Evolutionary conservation across 257 asterid species (phyloP).

Genomic region (Rauvolfia tetraphylla): DNA sequence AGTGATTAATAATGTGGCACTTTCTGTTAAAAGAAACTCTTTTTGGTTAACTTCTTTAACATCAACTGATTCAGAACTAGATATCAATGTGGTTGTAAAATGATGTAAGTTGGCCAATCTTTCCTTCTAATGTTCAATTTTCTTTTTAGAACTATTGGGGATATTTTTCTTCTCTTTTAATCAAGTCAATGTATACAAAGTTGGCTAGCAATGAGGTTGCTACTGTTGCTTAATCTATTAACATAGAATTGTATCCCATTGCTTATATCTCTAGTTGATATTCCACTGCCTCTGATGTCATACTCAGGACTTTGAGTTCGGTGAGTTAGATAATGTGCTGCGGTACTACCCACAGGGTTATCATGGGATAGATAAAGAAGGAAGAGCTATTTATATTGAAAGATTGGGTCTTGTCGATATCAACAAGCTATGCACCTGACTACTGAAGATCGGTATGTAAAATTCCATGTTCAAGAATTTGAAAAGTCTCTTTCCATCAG

Average conservation of each 20-base stretch:
- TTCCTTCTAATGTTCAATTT: background rate
- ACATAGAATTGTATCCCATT: background rate
- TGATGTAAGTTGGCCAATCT: background rate
- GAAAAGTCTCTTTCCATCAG: constrained; percentile 47
- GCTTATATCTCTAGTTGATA: background rate
- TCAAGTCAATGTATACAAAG: background rate
- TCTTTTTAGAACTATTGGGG: too few relatives aligned
- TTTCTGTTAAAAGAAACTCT: background rate
- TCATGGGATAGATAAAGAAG: constrained; percentile 53
- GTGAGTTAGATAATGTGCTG: constrained; percentile 37
- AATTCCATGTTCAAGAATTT: constrained; percentile 43
- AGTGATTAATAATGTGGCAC: too few relatives aligned
- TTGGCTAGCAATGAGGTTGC: background rate
- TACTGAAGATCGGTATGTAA: constrained; percentile 42
- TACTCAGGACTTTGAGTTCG: constrained; percentile 40
- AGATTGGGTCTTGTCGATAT: constrained; percentile 48
- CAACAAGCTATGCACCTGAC: constrained; percentile 42
- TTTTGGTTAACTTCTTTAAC: background rate
- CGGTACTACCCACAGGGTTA: constrained; percentile 57
- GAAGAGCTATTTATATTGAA: constrained; percentile 55
- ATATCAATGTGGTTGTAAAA: too few relatives aligned
- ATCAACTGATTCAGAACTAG: background rate
- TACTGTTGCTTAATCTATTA: background rate
- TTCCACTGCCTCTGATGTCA: background rate
- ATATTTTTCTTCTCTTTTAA: too few relatives aligned